Conservation (phyloP, 1,139 yeast species). For the Yarrowia galli region DNA sequence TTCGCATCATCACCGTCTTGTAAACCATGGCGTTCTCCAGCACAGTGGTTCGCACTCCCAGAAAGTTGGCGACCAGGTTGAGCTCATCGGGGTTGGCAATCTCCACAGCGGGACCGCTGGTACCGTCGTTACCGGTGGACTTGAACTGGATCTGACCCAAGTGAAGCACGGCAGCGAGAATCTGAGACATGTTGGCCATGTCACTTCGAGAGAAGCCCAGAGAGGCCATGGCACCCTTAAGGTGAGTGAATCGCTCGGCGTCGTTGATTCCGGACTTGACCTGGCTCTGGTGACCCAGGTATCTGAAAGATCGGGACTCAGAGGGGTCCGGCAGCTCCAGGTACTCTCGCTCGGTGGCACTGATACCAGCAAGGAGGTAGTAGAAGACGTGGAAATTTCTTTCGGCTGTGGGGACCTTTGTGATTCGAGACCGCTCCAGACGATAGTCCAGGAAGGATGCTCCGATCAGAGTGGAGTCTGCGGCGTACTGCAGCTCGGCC, state of each 20-base stretch:
- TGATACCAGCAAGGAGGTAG: conserved; percentile 53
- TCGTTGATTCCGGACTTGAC: conserved; percentile 53
- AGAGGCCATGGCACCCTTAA: conserved; percentile 51
- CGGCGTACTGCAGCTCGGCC: conserved; percentile 54
- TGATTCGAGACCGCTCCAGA: conserved; percentile 53
- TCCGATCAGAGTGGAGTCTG: conserved; percentile 53
- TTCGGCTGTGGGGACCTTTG: conserved; percentile 54
- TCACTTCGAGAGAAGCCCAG: conserved; percentile 54
- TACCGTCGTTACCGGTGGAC: conserved; percentile 50
- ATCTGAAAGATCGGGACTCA: conserved; percentile 49
- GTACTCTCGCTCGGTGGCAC: conserved; percentile 52
- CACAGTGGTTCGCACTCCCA: conserved; percentile 54
- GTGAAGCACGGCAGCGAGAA: conserved; percentile 55
- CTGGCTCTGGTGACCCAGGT: conserved; percentile 55
- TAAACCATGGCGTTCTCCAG: conserved; percentile 52
- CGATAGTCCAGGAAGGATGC: conserved; percentile 53
- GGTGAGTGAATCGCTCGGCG: conserved; percentile 50
- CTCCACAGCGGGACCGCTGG: conserved; percentile 52
- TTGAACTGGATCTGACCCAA: conserved; percentile 54
- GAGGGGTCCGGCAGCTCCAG: conserved; percentile 49
- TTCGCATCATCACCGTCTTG: conserved; percentile 52
- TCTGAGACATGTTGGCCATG: conserved; percentile 55
- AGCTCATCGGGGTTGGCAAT: conserved; percentile 52
- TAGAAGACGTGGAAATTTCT: conserved; percentile 55
- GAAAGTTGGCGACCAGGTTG: conserved; percentile 52